Conservation (phyloP, 768 basidiomycete genomes). For the Boletales sp. region DNA sequence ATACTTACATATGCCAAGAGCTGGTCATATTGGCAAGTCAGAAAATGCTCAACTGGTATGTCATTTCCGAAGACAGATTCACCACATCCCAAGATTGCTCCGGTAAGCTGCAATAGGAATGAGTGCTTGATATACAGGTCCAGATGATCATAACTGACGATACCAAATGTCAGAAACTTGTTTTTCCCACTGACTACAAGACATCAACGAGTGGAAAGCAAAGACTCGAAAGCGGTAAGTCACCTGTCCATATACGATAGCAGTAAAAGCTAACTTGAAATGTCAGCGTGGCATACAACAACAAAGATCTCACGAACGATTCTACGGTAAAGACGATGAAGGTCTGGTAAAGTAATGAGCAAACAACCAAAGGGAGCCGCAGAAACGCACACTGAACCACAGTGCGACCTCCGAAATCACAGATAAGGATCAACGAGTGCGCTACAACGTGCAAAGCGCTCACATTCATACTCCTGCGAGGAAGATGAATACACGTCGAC, state of each 20-base stretch:
- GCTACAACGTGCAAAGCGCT: background rate
- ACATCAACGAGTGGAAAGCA: background rate
- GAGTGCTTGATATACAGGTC: background rate
- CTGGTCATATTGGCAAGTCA: conserved; percentile 2
- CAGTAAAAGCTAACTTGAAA: conserved; percentile 10
- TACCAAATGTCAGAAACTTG: conserved; percentile 3
- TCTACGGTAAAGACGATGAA: background rate
- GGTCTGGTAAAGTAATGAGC: conserved; percentile 1
- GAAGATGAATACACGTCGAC: background rate
- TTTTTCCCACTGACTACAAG: conserved; percentile 16
- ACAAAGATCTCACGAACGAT: background rate
- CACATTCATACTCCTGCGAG: conserved; percentile 6
- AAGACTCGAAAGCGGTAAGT: background rate
- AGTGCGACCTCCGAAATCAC: background rate
- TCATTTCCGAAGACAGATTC: background rate
- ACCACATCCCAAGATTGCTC: background rate
- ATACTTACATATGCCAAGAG: conserved; percentile 5
- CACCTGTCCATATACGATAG: conserved; percentile 13
- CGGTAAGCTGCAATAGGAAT: conserved; percentile 1
- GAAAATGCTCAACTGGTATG: background rate
- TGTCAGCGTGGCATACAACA: background rate
- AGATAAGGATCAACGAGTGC: background rate
- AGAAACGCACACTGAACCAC: conserved; percentile 1
- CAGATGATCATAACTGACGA: conserved; percentile 6
- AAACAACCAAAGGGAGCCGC: background rate